Evolutionary conservation across 2,329 filamentous ascomycete species (phyloP).

Genomic region (Lasiodiplodia gonubiensis): DNA sequence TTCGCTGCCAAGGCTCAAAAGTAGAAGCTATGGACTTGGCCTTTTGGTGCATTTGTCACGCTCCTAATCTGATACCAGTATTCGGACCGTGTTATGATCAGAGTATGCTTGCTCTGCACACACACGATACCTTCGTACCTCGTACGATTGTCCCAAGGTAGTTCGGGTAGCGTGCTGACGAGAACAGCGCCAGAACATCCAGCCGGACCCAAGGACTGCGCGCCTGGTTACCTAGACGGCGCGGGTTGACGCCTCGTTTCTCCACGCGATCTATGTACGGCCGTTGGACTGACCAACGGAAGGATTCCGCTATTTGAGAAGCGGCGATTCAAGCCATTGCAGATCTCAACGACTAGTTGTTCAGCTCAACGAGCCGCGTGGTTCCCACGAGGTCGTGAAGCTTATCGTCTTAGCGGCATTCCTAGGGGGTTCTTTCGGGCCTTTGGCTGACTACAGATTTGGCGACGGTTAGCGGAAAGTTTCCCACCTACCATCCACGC

Average conservation of each 20-base stretch:
- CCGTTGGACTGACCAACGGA: background rate
- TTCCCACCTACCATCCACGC: slow-evolving; percentile 6
- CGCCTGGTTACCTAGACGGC: background rate
- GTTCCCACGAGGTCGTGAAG: slow-evolving; percentile 6
- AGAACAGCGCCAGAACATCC: background rate
- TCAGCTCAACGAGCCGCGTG: background rate
- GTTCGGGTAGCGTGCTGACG: background rate
- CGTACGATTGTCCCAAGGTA: background rate
- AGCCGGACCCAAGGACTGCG: background rate
- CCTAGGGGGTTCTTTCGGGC: slow-evolving; percentile 9
- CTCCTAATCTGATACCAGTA: slow-evolving; percentile 8
- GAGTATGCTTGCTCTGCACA: background rate
- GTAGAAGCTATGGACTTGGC: slow-evolving; percentile 23
- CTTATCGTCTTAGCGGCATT: slow-evolving; percentile 4
- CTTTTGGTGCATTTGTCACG: slow-evolving; percentile 19
- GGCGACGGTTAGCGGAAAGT: slow-evolving; percentile 15
- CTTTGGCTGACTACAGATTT: slow-evolving; percentile 16
- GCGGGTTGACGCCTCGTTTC: background rate
- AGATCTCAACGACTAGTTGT: background rate
- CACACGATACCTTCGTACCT: background rate
- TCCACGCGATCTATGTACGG: slow-evolving; percentile 6
- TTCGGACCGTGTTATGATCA: background rate
- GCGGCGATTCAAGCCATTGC: background rate
- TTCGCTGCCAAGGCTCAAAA: slow-evolving; percentile 9
- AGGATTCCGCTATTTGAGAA: background rate